Conservation (phyloP, 1,284 basidiomycete genomes). For the Prillingera fragicola region DNA sequence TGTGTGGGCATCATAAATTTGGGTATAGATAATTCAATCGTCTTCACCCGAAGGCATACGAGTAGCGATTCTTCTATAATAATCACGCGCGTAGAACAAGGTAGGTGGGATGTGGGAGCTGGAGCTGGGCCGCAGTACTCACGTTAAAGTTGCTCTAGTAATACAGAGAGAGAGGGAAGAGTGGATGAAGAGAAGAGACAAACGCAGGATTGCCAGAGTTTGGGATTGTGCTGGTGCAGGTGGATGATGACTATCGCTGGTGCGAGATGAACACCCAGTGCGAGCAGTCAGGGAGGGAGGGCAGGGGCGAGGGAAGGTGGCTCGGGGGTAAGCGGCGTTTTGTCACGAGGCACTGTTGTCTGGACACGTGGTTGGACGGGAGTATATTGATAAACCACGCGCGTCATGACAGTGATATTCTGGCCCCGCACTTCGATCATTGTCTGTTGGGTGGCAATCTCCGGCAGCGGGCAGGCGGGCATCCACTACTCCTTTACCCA, state of each 20-base stretch:
- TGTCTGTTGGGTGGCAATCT: too few species aligned
- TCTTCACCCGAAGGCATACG: slow-evolving; percentile 35
- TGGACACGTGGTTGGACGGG: too few species aligned
- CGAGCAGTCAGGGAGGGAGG: too few species aligned
- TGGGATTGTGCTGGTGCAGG: too few species aligned
- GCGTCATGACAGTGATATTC: too few species aligned
- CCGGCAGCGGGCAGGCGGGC: too few species aligned
- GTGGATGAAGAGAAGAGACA: neutral
- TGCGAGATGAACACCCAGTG: neutral
- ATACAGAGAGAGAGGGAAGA: neutral
- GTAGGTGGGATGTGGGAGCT: neutral
- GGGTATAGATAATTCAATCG: slow-evolving; percentile 47
- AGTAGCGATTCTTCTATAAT: slow-evolving; percentile 48
- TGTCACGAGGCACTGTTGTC: neutral
- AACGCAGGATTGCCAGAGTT: too few species aligned
- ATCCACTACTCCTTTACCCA: too few species aligned
- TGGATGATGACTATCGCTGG: too few species aligned
- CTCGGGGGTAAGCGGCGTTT: slow-evolving; percentile 2
- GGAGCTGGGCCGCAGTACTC: neutral
- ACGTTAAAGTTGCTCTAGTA: neutral
- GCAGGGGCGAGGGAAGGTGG: too few species aligned
- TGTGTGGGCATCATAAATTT: slow-evolving; percentile 32
- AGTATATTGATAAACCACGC: too few species aligned
- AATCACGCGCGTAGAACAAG: slow-evolving; percentile 31
- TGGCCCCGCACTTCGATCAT: neutral